These are phyloP conservation scores for Phytopythium cucurbitacearum DNA, from an alignment of 352 stramenopile genomes.

Conservation along the genomic window DNA sequence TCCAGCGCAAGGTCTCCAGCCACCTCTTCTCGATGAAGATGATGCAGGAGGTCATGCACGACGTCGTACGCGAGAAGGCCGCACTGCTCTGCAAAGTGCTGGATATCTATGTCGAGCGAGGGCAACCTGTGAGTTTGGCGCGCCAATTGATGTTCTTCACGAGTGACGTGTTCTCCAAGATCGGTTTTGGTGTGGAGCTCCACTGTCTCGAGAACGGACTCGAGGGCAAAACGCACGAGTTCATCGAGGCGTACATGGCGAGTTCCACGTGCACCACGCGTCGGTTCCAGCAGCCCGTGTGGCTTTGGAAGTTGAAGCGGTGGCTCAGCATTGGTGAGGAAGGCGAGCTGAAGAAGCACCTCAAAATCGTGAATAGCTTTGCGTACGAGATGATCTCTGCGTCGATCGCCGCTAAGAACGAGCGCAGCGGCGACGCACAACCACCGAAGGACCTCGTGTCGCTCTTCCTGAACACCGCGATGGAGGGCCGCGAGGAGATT, in stretches of 20 bases:
- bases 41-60: constrained; percentile 39
- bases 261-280: constrained; percentile 11
- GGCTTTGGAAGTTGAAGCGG: constrained; percentile 31
- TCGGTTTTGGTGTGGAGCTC: constrained; percentile 57
- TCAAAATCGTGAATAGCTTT: constrained; percentile 21
- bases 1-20: constrained; percentile 72
- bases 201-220: constrained; percentile 20
- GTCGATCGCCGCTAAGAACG: constrained; percentile 2
- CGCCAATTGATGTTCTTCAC: constrained; percentile 43
- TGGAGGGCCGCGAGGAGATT: not conserved
- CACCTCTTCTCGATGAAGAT: constrained; percentile 78
- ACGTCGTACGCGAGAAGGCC: constrained; percentile 35
- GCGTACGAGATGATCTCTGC: constrained; percentile 2
- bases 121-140: constrained; percentile 28
- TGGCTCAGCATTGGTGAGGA: constrained; percentile 26
- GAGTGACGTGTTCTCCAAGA: constrained; percentile 49
- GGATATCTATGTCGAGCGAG: constrained; percentile 12
- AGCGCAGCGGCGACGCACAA: not conserved
- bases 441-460: constrained; percentile 33
- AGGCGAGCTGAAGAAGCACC: constrained; percentile 14
- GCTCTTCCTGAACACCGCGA: constrained; percentile 29
- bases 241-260: constrained; percentile 18
- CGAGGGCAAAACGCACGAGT: constrained; percentile 16
- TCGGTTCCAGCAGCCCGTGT: constrained; percentile 27
- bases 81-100: constrained; percentile 31